A percentile compares a stretch with the other conserved stretches of the same genome.
These are phyloP conservation scores for Aspergillus japonicus DNA, from an alignment of 2,329 filamentous ascomycete genomes.

Conservation along the genomic window DNA sequence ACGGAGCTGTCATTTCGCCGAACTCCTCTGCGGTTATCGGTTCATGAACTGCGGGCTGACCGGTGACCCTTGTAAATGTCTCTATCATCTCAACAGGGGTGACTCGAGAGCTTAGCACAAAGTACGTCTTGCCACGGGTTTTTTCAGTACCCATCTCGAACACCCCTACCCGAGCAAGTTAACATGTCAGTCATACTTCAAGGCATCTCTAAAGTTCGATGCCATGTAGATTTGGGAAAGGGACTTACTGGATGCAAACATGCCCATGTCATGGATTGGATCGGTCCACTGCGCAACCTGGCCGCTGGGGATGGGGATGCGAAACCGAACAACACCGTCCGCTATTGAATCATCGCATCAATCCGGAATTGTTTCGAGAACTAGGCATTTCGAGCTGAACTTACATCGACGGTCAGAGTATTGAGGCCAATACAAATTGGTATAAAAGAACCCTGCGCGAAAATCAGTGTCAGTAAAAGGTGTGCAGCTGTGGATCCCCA, in stretches of 20 bases:
- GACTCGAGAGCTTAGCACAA: slow-evolving; percentile 9
- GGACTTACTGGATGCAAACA: slow-evolving; percentile 18
- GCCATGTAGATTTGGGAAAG: not conserved
- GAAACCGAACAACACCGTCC: slow-evolving; percentile 18
- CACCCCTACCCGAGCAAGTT: not conserved
- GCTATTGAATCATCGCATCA: slow-evolving; percentile 4
- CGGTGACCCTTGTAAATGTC: slow-evolving; percentile 13
- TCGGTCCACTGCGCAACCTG: slow-evolving; percentile 20
- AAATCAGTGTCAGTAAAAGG: not conserved
- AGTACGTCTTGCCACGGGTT: slow-evolving; percentile 16
- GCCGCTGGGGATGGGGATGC: slow-evolving; percentile 10
- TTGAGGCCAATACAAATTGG: slow-evolving; percentile 17
- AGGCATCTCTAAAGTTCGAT: not conserved
- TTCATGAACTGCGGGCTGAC: slow-evolving; percentile 7
- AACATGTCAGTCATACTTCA: not conserved
- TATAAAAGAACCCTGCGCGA: slow-evolving; percentile 17
- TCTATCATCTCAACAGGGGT: slow-evolving; percentile 8
- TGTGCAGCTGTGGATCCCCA: too few species aligned
- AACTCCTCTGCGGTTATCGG: slow-evolving; percentile 18
- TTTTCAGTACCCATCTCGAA: slow-evolving; percentile 12
- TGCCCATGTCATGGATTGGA: slow-evolving; percentile 19
- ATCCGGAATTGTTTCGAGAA: not conserved
- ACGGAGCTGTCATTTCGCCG: slow-evolving; percentile 4
- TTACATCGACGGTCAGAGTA: slow-evolving; percentile 5
- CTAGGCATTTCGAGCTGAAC: not conserved